Evolutionary conservation across 2,329 filamentous ascomycete genomes (phyloP).

Genomic region (Endothia cerciana): DNA sequence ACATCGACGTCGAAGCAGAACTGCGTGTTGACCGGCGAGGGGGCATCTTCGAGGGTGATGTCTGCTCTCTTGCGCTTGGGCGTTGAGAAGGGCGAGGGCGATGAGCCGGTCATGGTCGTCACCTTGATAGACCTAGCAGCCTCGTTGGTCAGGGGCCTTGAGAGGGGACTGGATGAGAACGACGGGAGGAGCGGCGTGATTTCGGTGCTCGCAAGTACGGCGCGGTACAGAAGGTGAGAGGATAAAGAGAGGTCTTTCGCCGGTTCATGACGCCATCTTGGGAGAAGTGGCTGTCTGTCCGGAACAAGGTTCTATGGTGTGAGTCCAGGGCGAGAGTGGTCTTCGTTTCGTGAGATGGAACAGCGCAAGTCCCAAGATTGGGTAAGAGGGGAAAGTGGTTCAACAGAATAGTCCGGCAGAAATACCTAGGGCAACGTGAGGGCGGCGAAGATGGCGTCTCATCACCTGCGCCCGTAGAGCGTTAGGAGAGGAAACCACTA

Average conservation of each 20-base stretch:
- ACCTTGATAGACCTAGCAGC: not conserved
- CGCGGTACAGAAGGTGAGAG: not conserved
- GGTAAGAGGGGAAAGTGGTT: not conserved
- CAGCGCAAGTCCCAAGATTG: not conserved
- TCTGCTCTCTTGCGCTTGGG: conserved; percentile 38
- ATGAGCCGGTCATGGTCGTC: conserved; percentile 20
- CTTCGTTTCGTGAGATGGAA: not conserved
- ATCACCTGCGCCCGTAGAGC: not conserved
- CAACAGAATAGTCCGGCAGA: not conserved
- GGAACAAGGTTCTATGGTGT: not conserved
- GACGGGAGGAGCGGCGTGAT: not conserved
- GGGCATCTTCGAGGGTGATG: conserved; percentile 28
- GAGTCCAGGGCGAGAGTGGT: not conserved
- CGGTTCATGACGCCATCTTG: conserved; percentile 3
- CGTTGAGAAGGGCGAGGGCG: conserved; percentile 33
- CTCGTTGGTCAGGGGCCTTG: not conserved
- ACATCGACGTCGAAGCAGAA: conserved; percentile 52
- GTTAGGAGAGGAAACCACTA: not conserved
- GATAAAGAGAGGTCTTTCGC: not conserved
- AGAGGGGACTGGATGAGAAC: not conserved
- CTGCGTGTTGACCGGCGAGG: conserved; percentile 28
- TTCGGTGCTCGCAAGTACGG: not conserved
- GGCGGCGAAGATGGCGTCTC: not conserved
- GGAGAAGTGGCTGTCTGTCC: not conserved
- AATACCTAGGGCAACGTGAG: not conserved